Conservation (phyloP, 768 basidiomycete species). For the Leccinellum rugosiceps region DNA sequence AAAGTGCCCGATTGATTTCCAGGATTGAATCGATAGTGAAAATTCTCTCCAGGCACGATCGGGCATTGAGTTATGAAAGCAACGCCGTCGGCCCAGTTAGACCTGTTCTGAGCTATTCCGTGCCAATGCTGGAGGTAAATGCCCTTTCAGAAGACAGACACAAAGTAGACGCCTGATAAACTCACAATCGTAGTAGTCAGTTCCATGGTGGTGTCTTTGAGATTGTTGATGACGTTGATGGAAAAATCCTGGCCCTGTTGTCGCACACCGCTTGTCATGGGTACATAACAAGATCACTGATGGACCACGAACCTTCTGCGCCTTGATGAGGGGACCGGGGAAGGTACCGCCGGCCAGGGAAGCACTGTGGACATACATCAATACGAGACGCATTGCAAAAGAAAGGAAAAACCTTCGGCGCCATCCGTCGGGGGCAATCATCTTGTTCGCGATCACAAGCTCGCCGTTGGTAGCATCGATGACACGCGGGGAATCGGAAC, state of each 20-base stretch:
- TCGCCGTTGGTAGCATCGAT: slow-evolving; percentile 28
- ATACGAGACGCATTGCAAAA: background rate
- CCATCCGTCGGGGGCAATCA: slow-evolving; percentile 52
- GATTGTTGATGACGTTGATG: slow-evolving; percentile 36
- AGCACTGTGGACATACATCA: slow-evolving; percentile 27
- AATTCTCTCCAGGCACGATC: slow-evolving; percentile 36
- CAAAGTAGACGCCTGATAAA: background rate
- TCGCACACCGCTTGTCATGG: background rate
- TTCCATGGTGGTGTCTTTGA: slow-evolving; percentile 34
- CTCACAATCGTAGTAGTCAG: slow-evolving; percentile 36
- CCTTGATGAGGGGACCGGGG: slow-evolving; percentile 47
- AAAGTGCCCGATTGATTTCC: slow-evolving; percentile 42
- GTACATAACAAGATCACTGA: background rate
- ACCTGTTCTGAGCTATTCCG: slow-evolving; percentile 31
- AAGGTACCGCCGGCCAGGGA: slow-evolving; percentile 45
- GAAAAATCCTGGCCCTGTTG: slow-evolving; percentile 33
- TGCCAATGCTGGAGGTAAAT: slow-evolving; percentile 32
- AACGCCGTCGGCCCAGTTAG: slow-evolving; percentile 38
- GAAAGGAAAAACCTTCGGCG: slow-evolving; percentile 28
- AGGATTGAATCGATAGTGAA: slow-evolving; percentile 40
- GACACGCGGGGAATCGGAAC: slow-evolving; percentile 4
- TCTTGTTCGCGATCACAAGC: slow-evolving; percentile 40
- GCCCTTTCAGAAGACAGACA: background rate
- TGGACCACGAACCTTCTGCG: slow-evolving; percentile 34
- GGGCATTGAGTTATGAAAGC: slow-evolving; percentile 47